Conservation (phyloP, 1,284 basidiomycete genomes). For the Butyriboletus appendiculatus region DNA sequence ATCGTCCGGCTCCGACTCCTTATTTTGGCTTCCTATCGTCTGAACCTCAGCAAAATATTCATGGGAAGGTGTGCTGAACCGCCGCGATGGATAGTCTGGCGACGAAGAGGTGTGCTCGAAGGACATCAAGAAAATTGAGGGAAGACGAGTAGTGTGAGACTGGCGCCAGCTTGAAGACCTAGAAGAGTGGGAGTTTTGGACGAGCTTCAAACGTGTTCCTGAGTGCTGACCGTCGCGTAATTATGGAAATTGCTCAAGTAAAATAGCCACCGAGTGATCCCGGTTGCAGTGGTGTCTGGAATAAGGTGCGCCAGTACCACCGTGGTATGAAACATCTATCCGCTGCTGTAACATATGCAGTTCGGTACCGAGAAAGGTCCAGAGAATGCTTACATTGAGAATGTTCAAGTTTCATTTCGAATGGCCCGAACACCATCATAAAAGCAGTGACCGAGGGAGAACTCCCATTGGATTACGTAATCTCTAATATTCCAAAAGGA, state of each 20-base stretch:
- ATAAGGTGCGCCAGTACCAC: neutral
- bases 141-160: conserved; percentile 15
- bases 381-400: neutral
- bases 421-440: neutral
- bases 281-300: neutral
- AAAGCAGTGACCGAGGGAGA: conserved; percentile 8
- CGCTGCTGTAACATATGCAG: neutral
- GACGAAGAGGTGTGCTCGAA: conserved; percentile 15
- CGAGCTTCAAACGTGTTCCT: conserved; percentile 15
- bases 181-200: conserved; percentile 7
- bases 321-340: neutral
- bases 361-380: neutral
- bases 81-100: conserved; percentile 21
- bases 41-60: conserved; percentile 15
- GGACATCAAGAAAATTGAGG: conserved; percentile 22
- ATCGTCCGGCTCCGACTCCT: conserved; percentile 21
- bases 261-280: conserved; percentile 1
- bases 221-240: conserved; percentile 24
- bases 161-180: conserved; percentile 10
- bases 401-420: neutral
- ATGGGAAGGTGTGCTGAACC: conserved; percentile 4
- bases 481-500: too few species aligned
- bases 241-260: conserved; percentile 17
- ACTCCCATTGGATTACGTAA: neutral
- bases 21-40: conserved; percentile 25